Base-by-base conservation (phyloP, 495 filamentous ascomycete genomes). In the Aspergillus steynii region DNA sequence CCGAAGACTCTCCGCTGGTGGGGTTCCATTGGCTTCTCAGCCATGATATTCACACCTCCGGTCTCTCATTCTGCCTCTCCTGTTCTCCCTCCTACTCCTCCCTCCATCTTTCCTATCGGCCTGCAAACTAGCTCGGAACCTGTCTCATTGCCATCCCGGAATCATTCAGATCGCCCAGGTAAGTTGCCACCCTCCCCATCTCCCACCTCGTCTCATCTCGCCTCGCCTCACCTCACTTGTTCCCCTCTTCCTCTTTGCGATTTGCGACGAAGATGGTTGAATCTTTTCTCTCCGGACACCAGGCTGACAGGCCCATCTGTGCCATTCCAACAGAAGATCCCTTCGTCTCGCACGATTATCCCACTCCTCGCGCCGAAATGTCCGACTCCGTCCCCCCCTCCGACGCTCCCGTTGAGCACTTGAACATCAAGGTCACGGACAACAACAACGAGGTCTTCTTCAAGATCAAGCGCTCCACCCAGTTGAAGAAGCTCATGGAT, bases 361-460 rank as follows among this genome's bases (percentile, higher is more conserved):
- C 25, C 20, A 47, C 61, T 50, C 37, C 7, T 3, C 27, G 14
- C n/a, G 15, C 29, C 28, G n/a, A 57, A 58, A 86, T 86, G 83
- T 80, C 84, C 25, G 83, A 85, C 65, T 32, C 66, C 63, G 46
- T 65, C 62, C 58, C 20, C 55, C 67, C 58, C 52, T 76, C 68
- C 20, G 80, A 81, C 47, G 86, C 83, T 49, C 76, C 82, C 28
- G 77, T 74, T 42, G 96, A 98, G 75, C 96, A 99, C 74, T 82
- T 99, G 7, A 99, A 99, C 75, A 98, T 99, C 82, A 99, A 99
- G 72, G 96, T 99, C n/a, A 98, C 96, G 0, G 96, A 99, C 66
- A 97, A 96, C 79, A 97, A 99, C 80, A 99, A 99, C 69, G 96
- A 99, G 67, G 96, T 99, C 64, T 99, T 99, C 77, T 99, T 99